Base-by-base conservation (phyloP, 352 stramenopile species). In the Globisporangium irregulare region DNA sequence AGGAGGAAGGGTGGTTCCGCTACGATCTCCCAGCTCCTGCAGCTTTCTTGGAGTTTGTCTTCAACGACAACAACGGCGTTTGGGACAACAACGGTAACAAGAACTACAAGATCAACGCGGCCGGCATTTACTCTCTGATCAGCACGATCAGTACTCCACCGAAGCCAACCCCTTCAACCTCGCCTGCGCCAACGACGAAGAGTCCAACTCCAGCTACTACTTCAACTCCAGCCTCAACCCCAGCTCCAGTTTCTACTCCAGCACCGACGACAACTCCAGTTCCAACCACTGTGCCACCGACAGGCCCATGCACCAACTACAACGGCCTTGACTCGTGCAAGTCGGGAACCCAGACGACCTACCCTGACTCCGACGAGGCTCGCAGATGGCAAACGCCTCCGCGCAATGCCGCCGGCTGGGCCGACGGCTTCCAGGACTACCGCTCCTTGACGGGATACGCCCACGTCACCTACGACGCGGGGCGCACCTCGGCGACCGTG, bases 361-460 rank as follows among this genome's bases (percentile, higher is more conserved):
- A 70, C 2, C 66, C 74, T 0, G 36, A 69, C 12, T 66, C 70
- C 1, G 68, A 80, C 15, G 79, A 87, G 10, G 48, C 62, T 2
- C 67, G 75, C 38, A 77, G 74, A 55, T 87, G 78, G 77, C 79
- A 87, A 67, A 87, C 79, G 9, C 75, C 75, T n/a, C 64, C 79
- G 20, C 75, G 75, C 50, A 81, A 87, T 53, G 36, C 73, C 2
- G 66, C 64, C 3, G 68, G 48, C 2, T 87, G 72, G 73, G 67
- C 59, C 5, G 20, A 57, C 1, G 58, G 75, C 22, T 83, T 77
- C 70, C 79, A 87, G 50, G 79, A 87, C 72, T 85, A 82, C 66
- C 62, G 71, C 18, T 77, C 73, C 0, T 50, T 82, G 22, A 82
- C 71, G 8, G 79, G 77, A 20, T 87, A 87, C 59, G 75, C 77